A percentile compares a stretch with the other conserved stretches of the same genome.
Evolutionary conservation across 257 asterid genomes (phyloP).

Genomic region (Solanum appendiculatum): DNA sequence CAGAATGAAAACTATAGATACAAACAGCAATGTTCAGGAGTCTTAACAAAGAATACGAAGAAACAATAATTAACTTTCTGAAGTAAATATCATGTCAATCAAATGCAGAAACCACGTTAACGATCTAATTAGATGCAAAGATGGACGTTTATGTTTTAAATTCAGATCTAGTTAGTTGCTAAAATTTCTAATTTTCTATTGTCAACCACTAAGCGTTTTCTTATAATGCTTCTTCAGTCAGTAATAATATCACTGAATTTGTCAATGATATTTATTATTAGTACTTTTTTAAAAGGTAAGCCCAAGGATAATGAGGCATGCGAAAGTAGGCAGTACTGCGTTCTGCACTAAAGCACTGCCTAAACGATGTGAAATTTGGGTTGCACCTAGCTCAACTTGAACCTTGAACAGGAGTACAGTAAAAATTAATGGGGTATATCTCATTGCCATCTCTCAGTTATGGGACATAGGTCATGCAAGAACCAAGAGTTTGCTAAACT

Average conservation of each 20-base stretch:
- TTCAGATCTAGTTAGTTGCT: neutral
- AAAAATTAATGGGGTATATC: neutral
- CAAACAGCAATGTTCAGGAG: neutral
- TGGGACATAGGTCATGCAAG: neutral
- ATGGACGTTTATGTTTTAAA: neutral
- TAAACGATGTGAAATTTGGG: neutral
- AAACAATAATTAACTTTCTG: neutral
- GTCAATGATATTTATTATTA: neutral
- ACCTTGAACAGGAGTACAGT: neutral
- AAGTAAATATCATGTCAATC: neutral
- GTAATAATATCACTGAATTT: neutral
- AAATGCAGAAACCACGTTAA: neutral
- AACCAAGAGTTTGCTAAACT: neutral
- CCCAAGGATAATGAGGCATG: neutral
- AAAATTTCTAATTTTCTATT: neutral
- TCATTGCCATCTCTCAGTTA: neutral
- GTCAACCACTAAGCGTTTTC: neutral
- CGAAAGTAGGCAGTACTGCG: neutral
- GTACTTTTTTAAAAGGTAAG: neutral
- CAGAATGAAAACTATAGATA: neutral
- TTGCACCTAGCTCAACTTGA: neutral
- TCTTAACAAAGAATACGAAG: neutral
- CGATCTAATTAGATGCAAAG: neutral
- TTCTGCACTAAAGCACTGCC: neutral
- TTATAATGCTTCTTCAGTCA: neutral